phyloP scores from a whole-genome alignment of 495 filamentous ascomycete species.

The Penicillium mononematosum region DNA sequence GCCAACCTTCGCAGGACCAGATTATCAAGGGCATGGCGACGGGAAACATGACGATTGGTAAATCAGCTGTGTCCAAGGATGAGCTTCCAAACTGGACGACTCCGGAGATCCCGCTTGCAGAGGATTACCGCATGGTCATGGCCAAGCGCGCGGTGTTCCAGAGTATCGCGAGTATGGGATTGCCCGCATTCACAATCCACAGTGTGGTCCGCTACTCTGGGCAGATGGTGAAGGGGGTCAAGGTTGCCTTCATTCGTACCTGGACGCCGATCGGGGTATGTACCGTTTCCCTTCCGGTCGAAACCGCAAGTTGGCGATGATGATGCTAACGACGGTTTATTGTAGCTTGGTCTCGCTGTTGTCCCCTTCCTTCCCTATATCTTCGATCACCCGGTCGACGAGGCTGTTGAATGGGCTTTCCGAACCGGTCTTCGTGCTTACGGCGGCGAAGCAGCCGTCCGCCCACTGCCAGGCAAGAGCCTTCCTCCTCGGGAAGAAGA shows the following conservation, averaged over 20 bases:
- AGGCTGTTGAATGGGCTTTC: constrained; percentile 86
- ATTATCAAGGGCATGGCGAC: constrained; percentile 43
- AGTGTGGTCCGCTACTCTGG: constrained; percentile 86
- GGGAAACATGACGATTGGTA: constrained; percentile 34
- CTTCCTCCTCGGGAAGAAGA: constrained; percentile 15
- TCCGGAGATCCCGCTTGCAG: constrained; percentile 64
- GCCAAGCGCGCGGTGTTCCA: constrained; percentile 88
- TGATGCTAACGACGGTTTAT: constrained; percentile 4
- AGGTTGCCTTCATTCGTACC: constrained; percentile 70
- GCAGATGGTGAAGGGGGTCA: constrained; percentile 71
- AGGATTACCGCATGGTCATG: constrained; percentile 92
- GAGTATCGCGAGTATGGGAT: constrained; percentile 83
- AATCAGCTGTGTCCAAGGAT: constrained; percentile 15
- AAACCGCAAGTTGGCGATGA: background rate
- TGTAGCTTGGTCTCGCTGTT: constrained; percentile 73
- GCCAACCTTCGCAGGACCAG: constrained; percentile 27
- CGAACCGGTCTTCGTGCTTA: constrained; percentile 69
- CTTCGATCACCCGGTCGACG: constrained; percentile 92
- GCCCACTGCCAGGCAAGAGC: constrained; percentile 30
- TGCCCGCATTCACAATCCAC: constrained; percentile 95
- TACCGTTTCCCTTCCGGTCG: constrained; percentile 8
- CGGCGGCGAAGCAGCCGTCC: constrained; percentile 61
- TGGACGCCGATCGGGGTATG: constrained; percentile 85
- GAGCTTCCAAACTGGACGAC: constrained; percentile 35
- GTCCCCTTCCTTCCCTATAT: constrained; percentile 87